Evolutionary conservation across 2,329 filamentous ascomycete species (phyloP), one percentile per base, ranked within the genome.

Genomic region (Byssothecium circinans): DNA sequence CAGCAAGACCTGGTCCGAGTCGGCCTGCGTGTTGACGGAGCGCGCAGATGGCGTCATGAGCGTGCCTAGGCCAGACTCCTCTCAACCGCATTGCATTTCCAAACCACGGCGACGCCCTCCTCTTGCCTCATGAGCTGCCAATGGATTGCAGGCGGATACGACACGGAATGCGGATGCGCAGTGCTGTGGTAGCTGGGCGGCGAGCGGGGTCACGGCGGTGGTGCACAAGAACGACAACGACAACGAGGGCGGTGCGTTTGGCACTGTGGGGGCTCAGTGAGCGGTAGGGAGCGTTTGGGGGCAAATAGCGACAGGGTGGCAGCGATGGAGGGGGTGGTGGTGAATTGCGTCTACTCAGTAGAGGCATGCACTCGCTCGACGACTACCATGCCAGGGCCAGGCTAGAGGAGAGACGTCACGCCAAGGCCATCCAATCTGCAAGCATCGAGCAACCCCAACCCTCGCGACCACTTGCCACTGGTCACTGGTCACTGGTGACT

Each of bases 31-130:
- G 45, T 72, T 72, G 47, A 69, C 62, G 51, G 70, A 73, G 61
- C 70, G 70, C 59, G 61, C 65, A 51, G 69, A 64, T 58, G 65
- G 64, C 62, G 68, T 75, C 72, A 74, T 74, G 68, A 70, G 68
- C 64, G 58, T 64, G 65, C 68, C 66, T 69, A 64, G 61, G 67
- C 65, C 68, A 63, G 64, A 53, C 49, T 57, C 55, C 58, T 49
- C 48, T 62, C 65, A 67, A 54, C 68, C 61, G 62, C 68, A 70
- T 70, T 57, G 65, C 68, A 69, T 70, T 49, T 62, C 57, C 57
- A 53, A 57, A 40, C 56, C 52, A 50, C 58, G 64, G 56, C 57
- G 50, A 45, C 45, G 53, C 55, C 57, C 49, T 64, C 52, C 55
- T 64, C 65, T 57, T 65, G 52, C 58, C 64, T 64, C 67, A 70